These are phyloP conservation scores for Fusarium tupiense DNA, from an alignment of 2,329 filamentous ascomycete species.

Conservation along the genomic window DNA sequence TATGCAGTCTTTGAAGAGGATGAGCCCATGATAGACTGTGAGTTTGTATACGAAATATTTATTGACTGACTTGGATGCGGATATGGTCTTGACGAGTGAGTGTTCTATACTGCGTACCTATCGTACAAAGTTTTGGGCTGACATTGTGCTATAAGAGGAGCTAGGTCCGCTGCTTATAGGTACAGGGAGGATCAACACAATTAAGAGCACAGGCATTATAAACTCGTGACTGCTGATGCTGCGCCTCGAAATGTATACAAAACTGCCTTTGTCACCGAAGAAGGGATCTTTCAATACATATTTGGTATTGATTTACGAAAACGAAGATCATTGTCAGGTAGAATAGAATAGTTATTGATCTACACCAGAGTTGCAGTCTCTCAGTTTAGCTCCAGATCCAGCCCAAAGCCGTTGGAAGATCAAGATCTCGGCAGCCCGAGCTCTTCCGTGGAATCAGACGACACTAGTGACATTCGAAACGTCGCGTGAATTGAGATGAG, in stretches of 20 bases:
- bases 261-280: neutral
- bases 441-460: slow-evolving; percentile 1
- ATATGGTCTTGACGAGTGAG: neutral
- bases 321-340: neutral
- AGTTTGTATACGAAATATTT: neutral
- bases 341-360: neutral
- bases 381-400: slow-evolving; percentile 23
- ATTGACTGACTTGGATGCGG: neutral
- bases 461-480: slow-evolving; percentile 15
- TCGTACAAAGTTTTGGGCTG: neutral
- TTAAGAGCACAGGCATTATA: neutral
- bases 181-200: neutral
- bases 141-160: neutral
- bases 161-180: neutral
- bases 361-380: slow-evolving; percentile 1
- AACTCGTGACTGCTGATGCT: neutral
- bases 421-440: slow-evolving; percentile 16
- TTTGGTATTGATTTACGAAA: slow-evolving; percentile 1
- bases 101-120: neutral
- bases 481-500: slow-evolving; percentile 3
- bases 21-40: slow-evolving; percentile 10
- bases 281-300: neutral
- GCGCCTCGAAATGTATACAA: neutral
- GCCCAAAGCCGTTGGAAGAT: slow-evolving; percentile 8
- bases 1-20: slow-evolving; percentile 22